Conservation (phyloP, 2,329 filamentous ascomycete species). For the Fusarium irregulare region DNA sequence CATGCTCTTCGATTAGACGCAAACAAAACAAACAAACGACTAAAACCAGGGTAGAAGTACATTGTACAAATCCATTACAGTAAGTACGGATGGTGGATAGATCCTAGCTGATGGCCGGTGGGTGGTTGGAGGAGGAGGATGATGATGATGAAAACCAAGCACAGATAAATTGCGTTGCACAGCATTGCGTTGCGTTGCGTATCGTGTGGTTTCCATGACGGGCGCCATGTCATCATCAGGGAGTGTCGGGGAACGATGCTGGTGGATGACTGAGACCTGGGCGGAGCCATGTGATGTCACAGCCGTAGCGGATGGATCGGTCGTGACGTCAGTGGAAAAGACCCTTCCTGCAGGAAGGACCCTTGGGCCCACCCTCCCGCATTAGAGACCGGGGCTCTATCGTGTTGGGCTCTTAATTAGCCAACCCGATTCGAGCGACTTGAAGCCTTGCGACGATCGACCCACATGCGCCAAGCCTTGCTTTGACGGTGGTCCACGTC, state of each 20-base stretch:
- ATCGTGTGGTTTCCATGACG: constrained; percentile 16
- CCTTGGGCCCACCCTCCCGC: constrained; percentile 45
- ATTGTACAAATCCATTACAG: not conserved
- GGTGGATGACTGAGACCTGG: constrained; percentile 16
- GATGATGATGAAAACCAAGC: constrained; percentile 4
- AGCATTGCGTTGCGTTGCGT: not conserved
- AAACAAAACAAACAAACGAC: constrained; percentile 27
- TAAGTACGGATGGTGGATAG: not conserved
- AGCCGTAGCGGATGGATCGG: not conserved
- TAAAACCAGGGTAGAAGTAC: constrained; percentile 20
- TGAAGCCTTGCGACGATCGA: constrained; percentile 28
- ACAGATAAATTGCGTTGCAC: not conserved
- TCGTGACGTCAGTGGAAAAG: constrained; percentile 41
- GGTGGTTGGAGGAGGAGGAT: not conserved
- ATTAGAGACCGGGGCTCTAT: constrained; percentile 16
- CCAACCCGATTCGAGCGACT: constrained; percentile 33
- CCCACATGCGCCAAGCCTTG: constrained; percentile 40
- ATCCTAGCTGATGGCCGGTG: not conserved
- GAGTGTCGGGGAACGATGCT: constrained; percentile 12
- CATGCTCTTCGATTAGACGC: constrained; percentile 28
- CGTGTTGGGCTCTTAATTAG: constrained; percentile 10
- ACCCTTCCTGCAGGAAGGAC: constrained; percentile 49
- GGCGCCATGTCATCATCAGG: constrained; percentile 46
- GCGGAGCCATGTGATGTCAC: constrained; percentile 34
- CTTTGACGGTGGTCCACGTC: constrained; percentile 41